phyloP scores from a whole-genome alignment of 768 basidiomycete genomes.

The Suillus placidus region DNA sequence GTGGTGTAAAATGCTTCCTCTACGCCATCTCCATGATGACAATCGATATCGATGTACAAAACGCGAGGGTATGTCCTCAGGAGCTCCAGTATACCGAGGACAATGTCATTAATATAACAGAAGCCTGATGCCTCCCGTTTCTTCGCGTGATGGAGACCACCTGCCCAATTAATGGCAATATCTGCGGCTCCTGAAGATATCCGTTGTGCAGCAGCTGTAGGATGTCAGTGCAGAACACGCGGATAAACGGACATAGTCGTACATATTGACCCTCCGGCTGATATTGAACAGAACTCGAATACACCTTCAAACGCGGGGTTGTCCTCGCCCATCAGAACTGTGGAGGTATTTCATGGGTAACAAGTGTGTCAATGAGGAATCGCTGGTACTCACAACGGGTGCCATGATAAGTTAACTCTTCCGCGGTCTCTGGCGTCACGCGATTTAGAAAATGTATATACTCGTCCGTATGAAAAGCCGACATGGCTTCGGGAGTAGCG shows the following conservation, averaged over 20 bases:
- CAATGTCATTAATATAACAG: slow-evolving; percentile 99
- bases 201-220: slow-evolving; percentile 74
- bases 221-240: slow-evolving; percentile 5
- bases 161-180: slow-evolving; percentile 95
- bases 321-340: slow-evolving; percentile 80
- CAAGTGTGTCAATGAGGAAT: not conserved
- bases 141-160: slow-evolving; percentile 99
- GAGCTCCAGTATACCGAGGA: slow-evolving; percentile 91
- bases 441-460: slow-evolving; percentile 89
- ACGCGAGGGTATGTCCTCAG: slow-evolving; percentile 85
- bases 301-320: slow-evolving; percentile 96
- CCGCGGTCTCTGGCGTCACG: slow-evolving; percentile 90
- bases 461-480: slow-evolving; percentile 98
- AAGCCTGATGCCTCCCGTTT: slow-evolving; percentile 98
- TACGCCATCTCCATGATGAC: slow-evolving; percentile 98
- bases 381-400: slow-evolving; percentile 68
- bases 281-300: slow-evolving; percentile 96
- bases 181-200: slow-evolving; percentile 79
- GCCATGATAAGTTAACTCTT: slow-evolving; percentile 82
- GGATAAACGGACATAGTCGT: slow-evolving; percentile 24
- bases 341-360: slow-evolving; percentile 10
- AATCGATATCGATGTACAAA: slow-evolving; percentile 97
- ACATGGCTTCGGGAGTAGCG: slow-evolving; percentile 76
- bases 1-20: slow-evolving; percentile 99
- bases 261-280: slow-evolving; percentile 95